Evolutionary conservation across 2,329 filamentous ascomycete genomes (phyloP).

Genomic region (Fusarium sp.): DNA sequence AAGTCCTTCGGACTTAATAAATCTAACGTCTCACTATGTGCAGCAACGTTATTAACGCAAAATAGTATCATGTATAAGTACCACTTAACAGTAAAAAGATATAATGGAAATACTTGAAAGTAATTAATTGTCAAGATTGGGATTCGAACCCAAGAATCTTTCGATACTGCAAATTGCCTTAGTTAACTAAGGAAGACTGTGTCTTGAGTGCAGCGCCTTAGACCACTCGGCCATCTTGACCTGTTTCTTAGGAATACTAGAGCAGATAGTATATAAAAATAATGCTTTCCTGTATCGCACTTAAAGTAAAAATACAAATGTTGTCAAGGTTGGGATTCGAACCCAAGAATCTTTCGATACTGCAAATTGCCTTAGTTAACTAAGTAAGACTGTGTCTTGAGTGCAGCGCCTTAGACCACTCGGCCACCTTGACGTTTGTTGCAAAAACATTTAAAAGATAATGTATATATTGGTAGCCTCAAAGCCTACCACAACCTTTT

Average conservation of each 20-base stretch:
- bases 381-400: not conserved
- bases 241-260: rapidly evolving
- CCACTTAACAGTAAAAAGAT: too few species aligned
- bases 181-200: rapidly evolving
- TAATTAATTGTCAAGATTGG: not conserved
- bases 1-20: too few species aligned
- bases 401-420: slow-evolving; percentile 10
- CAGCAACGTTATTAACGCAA: too few species aligned
- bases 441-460: too few species aligned
- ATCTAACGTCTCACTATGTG: too few species aligned
- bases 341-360: slow-evolving; percentile 21
- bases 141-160: slow-evolving; percentile 23
- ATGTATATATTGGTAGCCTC: too few species aligned
- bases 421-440: not conserved
- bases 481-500: too few species aligned
- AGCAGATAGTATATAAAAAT: too few species aligned
- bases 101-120: rapidly evolving
- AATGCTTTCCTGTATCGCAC: too few species aligned
- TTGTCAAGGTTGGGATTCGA: slow-evolving; percentile 18
- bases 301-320: not conserved
- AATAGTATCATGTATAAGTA: too few species aligned
- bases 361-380: rapidly evolving
- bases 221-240: slow-evolving; percentile 8
- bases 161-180: not conserved
- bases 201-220: slow-evolving; percentile 8